These are phyloP conservation scores for Bonia amplexicaulis DNA, from an alignment of 176 grass and related monocot species.

Conservation along the genomic window DNA sequence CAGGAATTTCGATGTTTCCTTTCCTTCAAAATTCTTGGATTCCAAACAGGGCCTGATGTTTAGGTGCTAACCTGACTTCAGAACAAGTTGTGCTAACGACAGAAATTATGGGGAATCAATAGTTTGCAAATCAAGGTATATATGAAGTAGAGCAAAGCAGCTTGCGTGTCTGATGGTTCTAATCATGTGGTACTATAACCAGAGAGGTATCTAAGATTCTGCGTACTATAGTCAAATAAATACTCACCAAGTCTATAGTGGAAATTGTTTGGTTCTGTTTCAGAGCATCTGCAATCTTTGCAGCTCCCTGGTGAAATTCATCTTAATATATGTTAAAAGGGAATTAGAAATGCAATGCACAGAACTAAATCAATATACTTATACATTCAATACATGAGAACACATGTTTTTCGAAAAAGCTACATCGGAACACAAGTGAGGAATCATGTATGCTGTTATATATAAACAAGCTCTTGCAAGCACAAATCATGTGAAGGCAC, in stretches of 20 bases:
- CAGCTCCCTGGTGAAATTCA: conserved; percentile 69
- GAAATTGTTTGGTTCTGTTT: conserved; percentile 83
- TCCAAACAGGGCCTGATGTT: background rate
- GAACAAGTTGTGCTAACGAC: background rate
- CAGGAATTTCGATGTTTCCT: background rate
- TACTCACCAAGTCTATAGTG: conserved; percentile 82
- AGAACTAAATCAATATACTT: conserved; percentile 15
- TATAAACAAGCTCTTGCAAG: background rate
- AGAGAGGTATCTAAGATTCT: background rate
- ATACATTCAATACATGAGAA: background rate
- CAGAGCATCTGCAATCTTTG: conserved; percentile 87
- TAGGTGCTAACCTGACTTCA: background rate
- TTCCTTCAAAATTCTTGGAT: background rate
- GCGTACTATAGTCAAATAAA: background rate
- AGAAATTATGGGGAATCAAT: background rate
- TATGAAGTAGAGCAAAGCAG: background rate
- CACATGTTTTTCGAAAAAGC: background rate
- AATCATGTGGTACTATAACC: background rate
- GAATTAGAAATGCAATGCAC: conserved; percentile 4
- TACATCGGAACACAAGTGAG: background rate
- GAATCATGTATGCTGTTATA: conserved; percentile 1
- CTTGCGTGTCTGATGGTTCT: background rate
- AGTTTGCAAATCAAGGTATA: background rate
- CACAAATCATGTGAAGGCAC: background rate
- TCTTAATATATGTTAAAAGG: conserved; percentile 26